These are phyloP conservation scores for Ophiorrhiza pumila DNA, from an alignment of 257 asterid species.

Conservation along the genomic window DNA sequence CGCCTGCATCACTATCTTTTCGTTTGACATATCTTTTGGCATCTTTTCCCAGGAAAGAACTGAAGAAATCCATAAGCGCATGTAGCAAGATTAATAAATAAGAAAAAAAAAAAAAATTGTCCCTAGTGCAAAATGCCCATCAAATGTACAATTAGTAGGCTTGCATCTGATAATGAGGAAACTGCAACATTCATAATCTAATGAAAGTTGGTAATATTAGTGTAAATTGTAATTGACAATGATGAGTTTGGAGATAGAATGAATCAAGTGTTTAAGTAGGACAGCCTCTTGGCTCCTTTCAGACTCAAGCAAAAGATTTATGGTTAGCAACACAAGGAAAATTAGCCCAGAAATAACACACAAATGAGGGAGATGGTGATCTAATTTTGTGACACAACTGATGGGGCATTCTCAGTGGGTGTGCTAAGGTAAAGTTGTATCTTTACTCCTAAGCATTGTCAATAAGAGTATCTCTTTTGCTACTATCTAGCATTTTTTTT, in stretches of 20 bases:
- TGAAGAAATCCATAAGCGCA: conserved; percentile 59
- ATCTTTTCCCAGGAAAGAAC: conserved; percentile 40
- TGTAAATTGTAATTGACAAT: neutral
- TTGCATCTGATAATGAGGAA: too few relatives aligned
- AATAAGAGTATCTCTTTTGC: neutral
- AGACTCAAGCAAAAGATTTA: neutral
- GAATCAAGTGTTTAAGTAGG: neutral
- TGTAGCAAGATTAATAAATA: conserved; percentile 14
- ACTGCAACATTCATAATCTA: neutral
- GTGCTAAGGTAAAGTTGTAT: neutral
- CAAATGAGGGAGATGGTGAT: neutral
- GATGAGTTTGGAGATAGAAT: neutral
- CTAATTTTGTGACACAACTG: neutral
- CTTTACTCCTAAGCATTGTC: conserved; percentile 7
- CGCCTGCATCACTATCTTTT: conserved; percentile 88
- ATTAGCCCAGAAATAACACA: neutral
- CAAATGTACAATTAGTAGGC: neutral
- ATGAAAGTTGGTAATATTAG: too few relatives aligned
- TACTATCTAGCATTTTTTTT: conserved; percentile 1
- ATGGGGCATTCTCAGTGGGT: conserved; percentile 11
- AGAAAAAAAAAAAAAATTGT: neutral
- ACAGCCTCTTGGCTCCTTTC: neutral
- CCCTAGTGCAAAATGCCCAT: neutral
- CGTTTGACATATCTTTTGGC: conserved; percentile 62
- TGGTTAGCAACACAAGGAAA: neutral